Conservation (phyloP, 2,329 filamentous ascomycete genomes). For the Trichoderma atroviride region DNA sequence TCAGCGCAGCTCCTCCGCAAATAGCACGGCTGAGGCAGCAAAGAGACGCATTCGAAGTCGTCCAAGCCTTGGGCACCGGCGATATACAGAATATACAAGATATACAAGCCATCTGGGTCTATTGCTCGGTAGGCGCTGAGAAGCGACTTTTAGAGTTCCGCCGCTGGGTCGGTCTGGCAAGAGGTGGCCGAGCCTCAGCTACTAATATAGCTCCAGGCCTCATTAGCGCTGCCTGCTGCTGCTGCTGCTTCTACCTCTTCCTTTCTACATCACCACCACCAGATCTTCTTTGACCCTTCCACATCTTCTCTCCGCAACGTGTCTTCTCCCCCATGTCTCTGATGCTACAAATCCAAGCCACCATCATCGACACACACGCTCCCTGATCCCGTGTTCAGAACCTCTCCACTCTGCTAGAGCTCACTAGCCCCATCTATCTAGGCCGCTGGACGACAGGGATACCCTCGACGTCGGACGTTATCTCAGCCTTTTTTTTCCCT, state of each 20-base stretch:
- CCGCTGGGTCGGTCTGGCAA: slow-evolving; percentile 2
- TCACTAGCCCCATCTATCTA: slow-evolving; percentile 25
- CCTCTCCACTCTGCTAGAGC: slow-evolving; percentile 27
- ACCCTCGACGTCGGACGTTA: slow-evolving; percentile 8
- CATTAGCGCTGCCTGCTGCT: background rate
- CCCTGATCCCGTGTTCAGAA: slow-evolving; percentile 26
- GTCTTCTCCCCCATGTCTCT: slow-evolving; percentile 2
- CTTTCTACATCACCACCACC: background rate
- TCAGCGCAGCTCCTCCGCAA: background rate
- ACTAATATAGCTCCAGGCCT: background rate
- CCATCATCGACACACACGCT: slow-evolving; percentile 16
- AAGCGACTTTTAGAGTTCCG: background rate
- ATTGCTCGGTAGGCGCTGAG: background rate
- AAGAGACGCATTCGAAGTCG: background rate
- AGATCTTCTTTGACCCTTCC: background rate
- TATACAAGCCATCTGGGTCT: background rate
- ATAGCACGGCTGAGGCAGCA: background rate
- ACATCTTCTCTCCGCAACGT: background rate
- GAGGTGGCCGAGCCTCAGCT: background rate
- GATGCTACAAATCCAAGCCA: background rate
- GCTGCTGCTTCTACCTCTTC: background rate
- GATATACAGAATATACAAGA: background rate
- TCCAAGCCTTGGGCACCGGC: background rate
- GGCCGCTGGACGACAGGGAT: slow-evolving; percentile 22
- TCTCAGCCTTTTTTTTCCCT: slow-evolving; percentile 23